Conservation (phyloP, 1,284 basidiomycete genomes). For the Marasmius tenuissimus region DNA sequence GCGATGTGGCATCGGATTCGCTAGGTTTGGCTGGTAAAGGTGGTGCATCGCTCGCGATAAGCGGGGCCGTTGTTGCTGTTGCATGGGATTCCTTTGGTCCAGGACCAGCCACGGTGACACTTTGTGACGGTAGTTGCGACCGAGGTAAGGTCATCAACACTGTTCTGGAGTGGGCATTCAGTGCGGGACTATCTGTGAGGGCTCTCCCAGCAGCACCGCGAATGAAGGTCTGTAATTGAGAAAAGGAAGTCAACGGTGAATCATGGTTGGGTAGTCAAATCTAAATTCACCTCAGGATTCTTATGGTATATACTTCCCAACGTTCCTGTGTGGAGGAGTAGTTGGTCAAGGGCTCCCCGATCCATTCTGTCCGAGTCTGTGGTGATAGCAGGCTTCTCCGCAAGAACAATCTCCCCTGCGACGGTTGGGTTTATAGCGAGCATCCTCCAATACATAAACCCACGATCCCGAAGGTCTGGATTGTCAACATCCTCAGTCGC, state of each 20-base stretch:
- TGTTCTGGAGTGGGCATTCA: conserved; percentile 72
- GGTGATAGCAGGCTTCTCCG: conserved; percentile 95
- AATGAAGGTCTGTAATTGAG: conserved; percentile 71
- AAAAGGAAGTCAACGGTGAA: conserved; percentile 3
- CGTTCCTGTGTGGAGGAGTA: conserved; percentile 81
- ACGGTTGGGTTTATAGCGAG: conserved; percentile 91
- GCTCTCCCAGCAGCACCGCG: conserved; percentile 75
- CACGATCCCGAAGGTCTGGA: conserved; percentile 94
- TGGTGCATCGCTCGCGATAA: conserved; percentile 17
- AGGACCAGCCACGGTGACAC: conserved; percentile 60
- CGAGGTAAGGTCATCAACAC: conserved; percentile 66
- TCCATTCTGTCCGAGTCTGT: conserved; percentile 98
- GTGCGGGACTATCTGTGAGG: conserved; percentile 73
- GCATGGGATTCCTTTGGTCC: conserved; percentile 58
- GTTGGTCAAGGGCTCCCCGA: conserved; percentile 88
- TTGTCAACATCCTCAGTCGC: conserved; percentile 98
- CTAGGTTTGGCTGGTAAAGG: conserved; percentile 22
- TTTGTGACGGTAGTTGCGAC: conserved; percentile 44
- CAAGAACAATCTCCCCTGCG: conserved; percentile 90
- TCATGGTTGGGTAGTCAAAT: conserved; percentile 1
- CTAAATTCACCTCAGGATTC: conserved; percentile 75
- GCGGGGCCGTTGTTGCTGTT: conserved; percentile 10
- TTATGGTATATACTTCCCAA: conserved; percentile 87
- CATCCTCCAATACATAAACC: conserved; percentile 99
- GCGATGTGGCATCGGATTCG: conserved; percentile 12